These are phyloP conservation scores for Hypoxylon sp. DNA, from an alignment of 2,329 filamentous ascomycete species.

Conservation along the genomic window DNA sequence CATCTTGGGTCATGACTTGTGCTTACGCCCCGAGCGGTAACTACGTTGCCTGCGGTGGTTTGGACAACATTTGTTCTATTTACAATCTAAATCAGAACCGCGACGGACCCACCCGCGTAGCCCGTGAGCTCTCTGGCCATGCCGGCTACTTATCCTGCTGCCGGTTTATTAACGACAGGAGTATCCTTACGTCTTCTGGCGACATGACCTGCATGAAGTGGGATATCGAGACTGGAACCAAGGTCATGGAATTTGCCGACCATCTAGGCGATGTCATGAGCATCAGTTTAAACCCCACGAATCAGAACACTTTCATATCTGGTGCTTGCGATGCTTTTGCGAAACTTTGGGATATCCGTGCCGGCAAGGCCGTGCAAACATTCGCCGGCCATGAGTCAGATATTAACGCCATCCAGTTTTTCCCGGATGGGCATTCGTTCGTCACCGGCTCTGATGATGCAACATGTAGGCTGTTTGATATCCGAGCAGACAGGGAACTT, in stretches of 20 bases:
- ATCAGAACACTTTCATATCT: conserved; percentile 99
- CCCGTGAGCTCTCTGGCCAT: conserved; percentile 94
- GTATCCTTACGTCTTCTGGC: conserved; percentile 96
- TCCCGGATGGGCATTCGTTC: conserved; percentile 98
- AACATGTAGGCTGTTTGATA: conserved; percentile 97
- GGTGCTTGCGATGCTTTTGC: conserved; percentile 98
- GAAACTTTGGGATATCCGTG: conserved; percentile 98
- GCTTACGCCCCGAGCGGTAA: conserved; percentile 98
- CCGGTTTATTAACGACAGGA: conserved; percentile 97
- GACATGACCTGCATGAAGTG: conserved; percentile 99
- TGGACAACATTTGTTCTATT: conserved; percentile 99
- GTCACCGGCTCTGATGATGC: conserved; percentile 98
- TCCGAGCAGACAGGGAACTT: conserved; percentile 88
- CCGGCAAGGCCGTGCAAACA: conserved; percentile 97
- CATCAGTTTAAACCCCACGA: conserved; percentile 98
- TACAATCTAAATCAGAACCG: conserved; percentile 96
- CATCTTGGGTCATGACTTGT: conserved; percentile 99
- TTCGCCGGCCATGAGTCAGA: conserved; percentile 99
- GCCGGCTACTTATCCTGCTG: conserved; percentile 98
- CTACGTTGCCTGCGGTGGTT: conserved; percentile 97
- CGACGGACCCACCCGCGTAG: conserved; percentile 96
- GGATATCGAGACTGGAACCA: conserved; percentile 98
- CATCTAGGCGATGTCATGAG: conserved; percentile 99
- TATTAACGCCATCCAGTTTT: conserved; percentile 99
- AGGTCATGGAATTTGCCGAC: conserved; percentile 98